phyloP scores from a whole-genome alignment of 2,329 filamentous ascomycete genomes.

The Scedosporium apiospermum region DNA sequence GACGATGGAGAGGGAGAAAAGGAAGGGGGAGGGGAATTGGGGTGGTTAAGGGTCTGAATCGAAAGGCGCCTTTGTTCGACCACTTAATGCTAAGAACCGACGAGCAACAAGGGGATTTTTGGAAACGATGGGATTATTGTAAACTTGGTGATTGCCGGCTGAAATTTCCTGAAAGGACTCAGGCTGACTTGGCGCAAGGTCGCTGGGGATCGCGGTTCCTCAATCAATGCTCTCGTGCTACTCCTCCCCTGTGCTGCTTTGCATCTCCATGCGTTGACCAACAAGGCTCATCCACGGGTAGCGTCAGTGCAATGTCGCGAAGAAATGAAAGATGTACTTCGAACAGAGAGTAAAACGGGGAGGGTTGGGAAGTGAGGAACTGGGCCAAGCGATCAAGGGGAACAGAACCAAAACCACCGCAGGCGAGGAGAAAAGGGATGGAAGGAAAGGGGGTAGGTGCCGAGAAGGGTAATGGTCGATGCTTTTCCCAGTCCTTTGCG shows the following conservation, averaged over 20 bases:
- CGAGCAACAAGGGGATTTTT: not conserved
- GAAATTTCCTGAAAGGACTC: not conserved
- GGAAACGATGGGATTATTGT: not conserved
- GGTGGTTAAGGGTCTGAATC: not conserved
- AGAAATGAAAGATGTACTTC: not conserved
- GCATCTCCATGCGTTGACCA: not conserved
- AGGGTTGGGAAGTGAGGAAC: not conserved
- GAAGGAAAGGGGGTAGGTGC: not conserved
- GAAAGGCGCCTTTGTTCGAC: not conserved
- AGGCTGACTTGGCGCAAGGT: no score
- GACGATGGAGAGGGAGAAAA: not conserved
- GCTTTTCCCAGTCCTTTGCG: not conserved
- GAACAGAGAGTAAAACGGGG: not conserved
- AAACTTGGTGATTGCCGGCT: not conserved
- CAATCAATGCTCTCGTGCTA: no score
- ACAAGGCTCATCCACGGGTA: not conserved
- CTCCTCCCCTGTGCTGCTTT: no score
- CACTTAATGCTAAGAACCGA: not conserved
- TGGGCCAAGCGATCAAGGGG: not conserved
- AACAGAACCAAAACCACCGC: not conserved
- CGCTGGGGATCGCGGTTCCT: no score
- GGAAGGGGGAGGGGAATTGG: not conserved
- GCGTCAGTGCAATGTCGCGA: not conserved
- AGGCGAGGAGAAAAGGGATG: not conserved
- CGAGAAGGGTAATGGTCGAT: not conserved